These are phyloP conservation scores for Beta corolliflora DNA, from an alignment of 179 eudicot species.

Conservation along the genomic window DNA sequence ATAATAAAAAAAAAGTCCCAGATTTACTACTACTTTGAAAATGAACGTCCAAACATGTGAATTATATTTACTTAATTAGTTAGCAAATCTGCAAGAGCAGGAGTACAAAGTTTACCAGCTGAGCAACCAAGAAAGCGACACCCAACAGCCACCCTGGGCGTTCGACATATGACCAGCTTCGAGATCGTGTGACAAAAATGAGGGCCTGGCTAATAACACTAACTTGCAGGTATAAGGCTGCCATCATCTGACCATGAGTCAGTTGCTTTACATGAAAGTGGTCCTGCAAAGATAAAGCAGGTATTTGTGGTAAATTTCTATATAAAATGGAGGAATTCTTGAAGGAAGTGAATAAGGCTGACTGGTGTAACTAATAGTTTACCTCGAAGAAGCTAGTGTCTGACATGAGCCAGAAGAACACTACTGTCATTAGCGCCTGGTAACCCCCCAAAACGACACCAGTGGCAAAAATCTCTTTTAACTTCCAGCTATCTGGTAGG, in stretches of 20 bases:
- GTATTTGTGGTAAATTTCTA: neutral
- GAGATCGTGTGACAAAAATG: constrained; percentile 57
- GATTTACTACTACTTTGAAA: constrained; percentile 4
- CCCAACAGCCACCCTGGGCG: constrained; percentile 50
- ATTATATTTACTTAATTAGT: neutral
- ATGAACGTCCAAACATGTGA: neutral
- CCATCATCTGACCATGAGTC: constrained; percentile 38
- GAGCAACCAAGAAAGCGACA: constrained; percentile 48
- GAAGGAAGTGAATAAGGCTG: neutral
- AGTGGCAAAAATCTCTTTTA: constrained; percentile 51
- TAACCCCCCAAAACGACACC: constrained; percentile 49
- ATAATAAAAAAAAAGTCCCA: neutral
- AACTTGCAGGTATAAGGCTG: constrained; percentile 59
- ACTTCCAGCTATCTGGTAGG: constrained; percentile 48
- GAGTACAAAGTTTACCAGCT: constrained; percentile 37
- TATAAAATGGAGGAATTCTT: neutral
- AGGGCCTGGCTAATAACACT: constrained; percentile 61
- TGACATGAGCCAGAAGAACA: constrained; percentile 47
- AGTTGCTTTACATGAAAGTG: constrained; percentile 37
- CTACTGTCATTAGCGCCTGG: constrained; percentile 44
- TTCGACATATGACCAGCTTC: constrained; percentile 51
- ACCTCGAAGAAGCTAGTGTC: constrained; percentile 41
- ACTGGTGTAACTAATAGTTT: neutral
- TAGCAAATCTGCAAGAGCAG: constrained; percentile 10
- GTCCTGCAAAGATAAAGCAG: constrained; percentile 22